Base-by-base conservation (phyloP, 345 rosid genomes). In the Eucalyptus cladocalyx region DNA sequence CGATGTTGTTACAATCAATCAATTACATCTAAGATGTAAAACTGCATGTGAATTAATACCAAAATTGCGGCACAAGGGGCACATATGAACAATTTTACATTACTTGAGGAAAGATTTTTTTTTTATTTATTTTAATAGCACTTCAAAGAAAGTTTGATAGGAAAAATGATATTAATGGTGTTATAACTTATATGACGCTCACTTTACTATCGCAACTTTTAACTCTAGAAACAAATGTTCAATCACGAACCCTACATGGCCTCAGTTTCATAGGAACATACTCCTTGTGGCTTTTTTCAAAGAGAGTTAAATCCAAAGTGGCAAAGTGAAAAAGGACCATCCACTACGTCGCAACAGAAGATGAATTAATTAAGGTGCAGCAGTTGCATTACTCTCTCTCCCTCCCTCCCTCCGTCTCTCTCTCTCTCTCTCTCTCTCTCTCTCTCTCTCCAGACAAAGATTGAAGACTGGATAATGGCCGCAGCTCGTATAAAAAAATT, bases 321-420 rank as follows among this genome's bases (percentile, higher is more conserved):
- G 37, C 40, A n/a, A n/a, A 65, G 37, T 32, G 76, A 65, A n/a
- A 28, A 8, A n/a, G 32, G 40, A 65, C 17, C 3, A 65, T 65
- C 76, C 34, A 65, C 76, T 8, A 65, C 2, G 10, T 65, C 9
- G 76, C 76, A n/a, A n/a, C 5, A 65, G 76, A 16, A 14, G 76
- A n/a, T 65, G 21, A 65, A 65, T 65, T 65, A 62, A 62, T 62
- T 4, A 3, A 65, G 76, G 37, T 11, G n/a, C 32, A 60, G 32
- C n/a, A 60, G 32, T 60, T 28, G 28, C 30, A 56, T 56, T 56
- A 28, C 32, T 28, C 37, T 30, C 69, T 0, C 34, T 30, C 69
- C 13, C 65, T 11, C 14, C 7, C n/a, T 26, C n/a, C 6, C n/a
- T 11, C n/a, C 0, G 15, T 10, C 65, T 0, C n/a, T 10, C 30